Conservation (phyloP, 2,329 filamentous ascomycete species). For the Colletotrichum navitas region DNA sequence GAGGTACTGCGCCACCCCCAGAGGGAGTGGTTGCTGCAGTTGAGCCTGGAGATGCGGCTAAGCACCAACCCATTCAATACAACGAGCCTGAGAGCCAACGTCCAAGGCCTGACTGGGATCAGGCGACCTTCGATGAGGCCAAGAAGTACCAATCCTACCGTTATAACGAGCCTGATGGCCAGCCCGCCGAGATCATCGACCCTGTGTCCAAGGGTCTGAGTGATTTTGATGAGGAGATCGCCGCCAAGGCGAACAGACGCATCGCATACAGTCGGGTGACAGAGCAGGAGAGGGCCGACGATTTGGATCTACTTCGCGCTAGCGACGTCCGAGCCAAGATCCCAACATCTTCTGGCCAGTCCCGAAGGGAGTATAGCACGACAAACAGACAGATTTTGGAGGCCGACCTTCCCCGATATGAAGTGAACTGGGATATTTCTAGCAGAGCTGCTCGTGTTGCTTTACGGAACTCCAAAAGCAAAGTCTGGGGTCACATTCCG, state of each 20-base stretch:
- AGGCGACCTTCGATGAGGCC: conserved; percentile 53
- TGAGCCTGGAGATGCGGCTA: conserved; percentile 33
- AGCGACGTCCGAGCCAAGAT: conserved; percentile 44
- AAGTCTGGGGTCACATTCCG: conserved; percentile 35
- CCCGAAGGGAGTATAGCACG: conserved; percentile 36
- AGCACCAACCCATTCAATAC: conserved; percentile 34
- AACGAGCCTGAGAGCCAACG: conserved; percentile 43
- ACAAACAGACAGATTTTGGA: conserved; percentile 37
- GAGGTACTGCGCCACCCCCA: conserved; percentile 42
- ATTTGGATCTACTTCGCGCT: conserved; percentile 45
- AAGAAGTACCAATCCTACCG: conserved; percentile 54
- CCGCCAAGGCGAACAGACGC: conserved; percentile 48
- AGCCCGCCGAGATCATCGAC: conserved; percentile 48
- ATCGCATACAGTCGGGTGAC: conserved; percentile 17
- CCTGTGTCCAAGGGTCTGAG: conserved; percentile 52
- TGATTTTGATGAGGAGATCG: conserved; percentile 56
- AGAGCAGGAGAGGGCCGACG: conserved; percentile 44
- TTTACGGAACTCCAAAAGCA: conserved; percentile 39
- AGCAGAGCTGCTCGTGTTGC: conserved; percentile 35
- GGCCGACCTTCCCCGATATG: conserved; percentile 33
- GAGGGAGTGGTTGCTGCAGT: conserved; percentile 21
- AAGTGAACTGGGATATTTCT: conserved; percentile 37
- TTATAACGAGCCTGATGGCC: conserved; percentile 53
- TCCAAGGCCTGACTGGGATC: conserved; percentile 52
- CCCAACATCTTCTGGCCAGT: conserved; percentile 34